These are phyloP conservation scores for Diaporthe humulicola DNA, from an alignment of 2,329 filamentous ascomycete genomes.

Conservation along the genomic window DNA sequence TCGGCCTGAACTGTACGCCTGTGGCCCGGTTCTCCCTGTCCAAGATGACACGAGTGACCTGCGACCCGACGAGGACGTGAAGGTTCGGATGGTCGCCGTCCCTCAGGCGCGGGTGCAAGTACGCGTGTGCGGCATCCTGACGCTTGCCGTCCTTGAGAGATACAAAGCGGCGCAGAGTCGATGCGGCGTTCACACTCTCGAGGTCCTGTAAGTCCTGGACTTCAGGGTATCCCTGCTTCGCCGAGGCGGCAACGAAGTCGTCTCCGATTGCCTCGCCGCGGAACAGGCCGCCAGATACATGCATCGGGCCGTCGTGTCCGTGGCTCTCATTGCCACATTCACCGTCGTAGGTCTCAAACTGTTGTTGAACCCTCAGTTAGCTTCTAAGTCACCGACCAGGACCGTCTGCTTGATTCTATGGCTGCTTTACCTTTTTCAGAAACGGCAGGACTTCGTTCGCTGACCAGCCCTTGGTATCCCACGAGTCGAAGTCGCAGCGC, in stretches of 20 bases:
- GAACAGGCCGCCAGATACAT: background rate
- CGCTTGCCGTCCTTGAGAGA: background rate
- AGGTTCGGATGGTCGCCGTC: background rate
- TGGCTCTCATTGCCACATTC: background rate
- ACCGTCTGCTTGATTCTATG: background rate
- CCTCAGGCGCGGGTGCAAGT: background rate
- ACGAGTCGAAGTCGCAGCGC: background rate
- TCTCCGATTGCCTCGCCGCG: background rate
- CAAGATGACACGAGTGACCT: background rate
- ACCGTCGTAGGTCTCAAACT: background rate
- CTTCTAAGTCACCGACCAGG: background rate
- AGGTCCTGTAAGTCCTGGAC: background rate
- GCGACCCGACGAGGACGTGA: background rate
- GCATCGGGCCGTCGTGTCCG: background rate
- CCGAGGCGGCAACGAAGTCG: background rate
- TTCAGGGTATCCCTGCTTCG: background rate
- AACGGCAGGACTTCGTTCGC: background rate
- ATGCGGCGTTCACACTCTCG: background rate
- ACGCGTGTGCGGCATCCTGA: background rate
- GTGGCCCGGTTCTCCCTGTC: background rate
- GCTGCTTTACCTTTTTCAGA: background rate
- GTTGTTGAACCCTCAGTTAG: background rate
- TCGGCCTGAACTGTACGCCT: background rate
- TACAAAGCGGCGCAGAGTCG: background rate
- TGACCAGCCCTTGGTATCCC: background rate